Evolutionary conservation across 2,329 filamentous ascomycete genomes (phyloP).

Genomic region (Cytospora chrysosperma): DNA sequence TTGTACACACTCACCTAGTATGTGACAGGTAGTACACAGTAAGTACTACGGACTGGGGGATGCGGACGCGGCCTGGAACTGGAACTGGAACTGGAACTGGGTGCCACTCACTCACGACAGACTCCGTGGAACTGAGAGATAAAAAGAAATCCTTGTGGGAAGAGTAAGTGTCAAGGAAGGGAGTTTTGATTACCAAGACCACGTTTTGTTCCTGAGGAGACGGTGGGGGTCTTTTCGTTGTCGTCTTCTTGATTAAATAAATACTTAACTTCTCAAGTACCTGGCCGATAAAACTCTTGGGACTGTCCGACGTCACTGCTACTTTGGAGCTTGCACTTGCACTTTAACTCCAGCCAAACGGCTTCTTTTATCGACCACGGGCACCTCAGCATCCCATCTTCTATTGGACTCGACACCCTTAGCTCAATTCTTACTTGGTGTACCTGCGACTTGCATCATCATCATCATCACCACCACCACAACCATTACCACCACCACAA

Average conservation of each 20-base stretch:
- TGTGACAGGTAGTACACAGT: too few species aligned
- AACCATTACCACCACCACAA: too few species aligned
- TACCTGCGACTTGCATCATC: neutral
- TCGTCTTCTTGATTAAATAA: too few species aligned
- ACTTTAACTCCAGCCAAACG: neutral
- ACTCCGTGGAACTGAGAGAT: neutral
- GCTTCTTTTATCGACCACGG: neutral
- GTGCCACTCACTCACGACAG: neutral
- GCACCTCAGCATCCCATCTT: neutral
- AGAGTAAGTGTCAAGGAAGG: neutral
- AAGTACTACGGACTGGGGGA: neutral
- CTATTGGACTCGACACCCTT: neutral
- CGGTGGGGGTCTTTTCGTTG: too few species aligned
- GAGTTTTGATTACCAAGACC: too few species aligned
- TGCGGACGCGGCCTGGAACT: too few species aligned
- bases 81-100: neutral
- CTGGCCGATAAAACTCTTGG: neutral
- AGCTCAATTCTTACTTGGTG: neutral
- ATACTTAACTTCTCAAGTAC: too few species aligned
- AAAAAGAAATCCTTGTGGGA: neutral
- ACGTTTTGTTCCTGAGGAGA: too few species aligned
- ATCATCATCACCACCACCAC: too few species aligned
- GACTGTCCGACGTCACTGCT: neutral
- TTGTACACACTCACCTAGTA: too few species aligned
- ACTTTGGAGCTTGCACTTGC: neutral